Evolutionary conservation across 2,329 filamentous ascomycete genomes (phyloP), one percentile per base, ranked within the genome.

Genomic region (Tolypocladium ophioglossoides): DNA sequence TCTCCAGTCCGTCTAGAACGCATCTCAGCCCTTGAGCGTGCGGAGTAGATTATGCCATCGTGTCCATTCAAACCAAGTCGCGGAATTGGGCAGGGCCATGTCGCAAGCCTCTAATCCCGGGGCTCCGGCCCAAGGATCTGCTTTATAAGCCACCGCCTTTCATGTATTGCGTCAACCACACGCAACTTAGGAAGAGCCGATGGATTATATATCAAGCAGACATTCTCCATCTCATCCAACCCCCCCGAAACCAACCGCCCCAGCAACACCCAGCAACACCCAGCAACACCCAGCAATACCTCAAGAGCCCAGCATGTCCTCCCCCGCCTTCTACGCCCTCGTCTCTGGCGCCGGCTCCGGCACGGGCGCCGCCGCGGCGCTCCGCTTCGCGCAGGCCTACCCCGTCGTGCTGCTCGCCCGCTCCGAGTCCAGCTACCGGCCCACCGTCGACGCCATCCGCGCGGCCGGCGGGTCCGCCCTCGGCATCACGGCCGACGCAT

Each of bases 351-450:
- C 84, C 44, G 87, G 87, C n/a, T 73, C 84, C 7, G 86, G 87
- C 56, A 90, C 82, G 74, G 76, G 77, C 59, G 66, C 72, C 41
- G 70, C 78, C 2, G 66, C 73, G 8, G 83, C 83, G 22, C 70
- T 79, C 53, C 77, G 76, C 55, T 86, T 87, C 65, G 77, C 82
- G 40, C 70, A 82, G 57, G 64, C 78, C 10, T 94, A 92, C 64
- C 82, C 86, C 0, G 85, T 92, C 1, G 85, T 88, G 2, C 75
- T 92, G 1, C 78, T 92, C n/a, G 83, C 88, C 14, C 84, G 88
- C 51, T 82, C 74, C 18, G 76, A 83, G 0, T 77, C 81, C 44
- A 87, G 78, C 67, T 89, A 84, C 70, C 75, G 81, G 54, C 71
- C 75, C n/a, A 76, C 89, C 3, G 84, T 87, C 8, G 66, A 78